Conservation (phyloP, 2,329 filamentous ascomycete genomes). For the Phialemoniopsis sp. region DNA sequence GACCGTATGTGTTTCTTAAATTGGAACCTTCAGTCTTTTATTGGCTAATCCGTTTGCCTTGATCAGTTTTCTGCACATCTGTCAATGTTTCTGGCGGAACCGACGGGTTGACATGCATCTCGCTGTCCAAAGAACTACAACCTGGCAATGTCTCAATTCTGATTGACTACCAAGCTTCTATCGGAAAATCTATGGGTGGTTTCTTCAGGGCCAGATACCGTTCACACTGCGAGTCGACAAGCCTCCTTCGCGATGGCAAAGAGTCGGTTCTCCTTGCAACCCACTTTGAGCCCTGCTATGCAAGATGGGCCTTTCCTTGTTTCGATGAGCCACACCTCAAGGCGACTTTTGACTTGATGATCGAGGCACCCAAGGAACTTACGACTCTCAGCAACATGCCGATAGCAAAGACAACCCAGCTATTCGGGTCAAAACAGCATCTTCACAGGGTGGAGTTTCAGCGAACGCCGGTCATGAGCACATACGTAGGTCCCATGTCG, state of each 20-base stretch:
- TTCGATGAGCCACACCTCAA: constrained; percentile 72
- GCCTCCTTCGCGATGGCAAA: not conserved
- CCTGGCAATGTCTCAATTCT: too few species aligned
- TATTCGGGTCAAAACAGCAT: constrained; percentile 37
- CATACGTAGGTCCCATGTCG: constrained; percentile 35
- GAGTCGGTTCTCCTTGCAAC: constrained; percentile 36
- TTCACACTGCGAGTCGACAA: too few species aligned
- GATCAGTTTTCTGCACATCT: too few species aligned
- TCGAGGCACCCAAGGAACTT: constrained; percentile 61
- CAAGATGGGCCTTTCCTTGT: constrained; percentile 62
- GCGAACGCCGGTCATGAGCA: constrained; percentile 66
- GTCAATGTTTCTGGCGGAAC: too few species aligned
- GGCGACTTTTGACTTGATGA: constrained; percentile 62
- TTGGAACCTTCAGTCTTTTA: too few species aligned
- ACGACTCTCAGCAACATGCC: constrained; percentile 68
- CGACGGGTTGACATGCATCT: too few species aligned
- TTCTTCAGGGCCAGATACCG: too few species aligned
- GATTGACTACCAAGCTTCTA: too few species aligned
- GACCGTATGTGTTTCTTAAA: too few species aligned
- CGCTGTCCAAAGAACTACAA: too few species aligned
- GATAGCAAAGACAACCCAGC: not conserved
- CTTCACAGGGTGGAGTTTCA: constrained; percentile 56
- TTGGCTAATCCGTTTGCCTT: too few species aligned
- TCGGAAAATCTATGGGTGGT: too few species aligned
- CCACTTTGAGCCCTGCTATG: constrained; percentile 70